Conservation (phyloP, 78 protist genomes). For the Dictyostelium purpureum region DNA sequence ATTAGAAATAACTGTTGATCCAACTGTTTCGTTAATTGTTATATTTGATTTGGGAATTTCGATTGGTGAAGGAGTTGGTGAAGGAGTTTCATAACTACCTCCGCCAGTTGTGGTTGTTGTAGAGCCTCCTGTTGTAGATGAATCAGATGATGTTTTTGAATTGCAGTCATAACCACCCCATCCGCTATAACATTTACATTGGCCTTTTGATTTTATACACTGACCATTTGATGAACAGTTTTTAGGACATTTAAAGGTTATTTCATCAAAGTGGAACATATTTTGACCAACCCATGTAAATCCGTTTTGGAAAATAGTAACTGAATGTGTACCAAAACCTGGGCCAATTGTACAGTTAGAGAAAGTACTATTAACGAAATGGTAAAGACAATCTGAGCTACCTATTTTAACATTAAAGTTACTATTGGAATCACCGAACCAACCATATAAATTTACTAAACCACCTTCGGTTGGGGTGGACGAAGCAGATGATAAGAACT, state of each 20-base stretch:
- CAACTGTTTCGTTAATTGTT: neutral
- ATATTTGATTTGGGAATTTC: neutral
- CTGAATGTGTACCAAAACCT: too few species aligned
- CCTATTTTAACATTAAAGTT: neutral
- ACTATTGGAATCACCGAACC: neutral
- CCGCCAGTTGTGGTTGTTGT: neutral
- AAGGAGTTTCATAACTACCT: neutral
- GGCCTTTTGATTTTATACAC: neutral
- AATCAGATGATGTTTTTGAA: neutral
- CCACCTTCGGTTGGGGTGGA: neutral
- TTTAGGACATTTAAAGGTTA: neutral
- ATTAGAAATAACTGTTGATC: neutral
- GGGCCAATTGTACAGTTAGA: neutral
- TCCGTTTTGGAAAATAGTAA: neutral
- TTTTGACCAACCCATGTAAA: neutral
- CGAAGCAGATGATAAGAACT: too few species aligned
- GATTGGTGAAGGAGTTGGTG: neutral
- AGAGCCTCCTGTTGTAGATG: neutral
- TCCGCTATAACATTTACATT: conserved; percentile 12
- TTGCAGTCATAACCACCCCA: conserved; percentile 1
- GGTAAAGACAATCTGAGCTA: neutral
- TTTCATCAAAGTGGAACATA: neutral
- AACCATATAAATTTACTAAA: neutral
- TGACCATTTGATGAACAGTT: conserved; percentile 6
- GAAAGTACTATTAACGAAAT: neutral